phyloP scores from a whole-genome alignment of 2,329 filamentous ascomycete species.

The Trichoderma guizhouense region DNA sequence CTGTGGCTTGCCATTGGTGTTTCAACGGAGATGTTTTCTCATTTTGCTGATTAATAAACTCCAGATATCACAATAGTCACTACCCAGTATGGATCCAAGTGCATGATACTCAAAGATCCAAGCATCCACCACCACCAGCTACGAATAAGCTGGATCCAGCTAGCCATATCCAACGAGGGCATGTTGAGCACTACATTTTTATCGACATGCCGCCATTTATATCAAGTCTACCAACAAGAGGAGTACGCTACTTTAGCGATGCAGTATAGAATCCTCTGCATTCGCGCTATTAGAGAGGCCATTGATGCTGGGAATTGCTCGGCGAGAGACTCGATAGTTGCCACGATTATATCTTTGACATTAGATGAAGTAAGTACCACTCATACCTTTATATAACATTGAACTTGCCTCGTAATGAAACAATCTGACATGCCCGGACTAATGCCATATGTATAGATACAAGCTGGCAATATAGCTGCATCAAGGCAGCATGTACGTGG shows the following conservation, averaged over 20 bases:
- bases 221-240: neutral
- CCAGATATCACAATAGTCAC: neutral
- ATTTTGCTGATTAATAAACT: neutral
- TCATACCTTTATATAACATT: neutral
- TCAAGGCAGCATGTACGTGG: conserved; percentile 1
- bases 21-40: neutral
- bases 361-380: neutral
- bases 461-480: neutral
- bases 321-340: neutral
- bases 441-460: neutral
- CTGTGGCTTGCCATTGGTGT: too few species aligned
- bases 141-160: neutral
- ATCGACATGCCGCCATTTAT: neutral
- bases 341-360: neutral
- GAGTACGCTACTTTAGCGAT: neutral
- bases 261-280: neutral
- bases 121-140: neutral
- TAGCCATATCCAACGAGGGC: neutral
- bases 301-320: neutral
- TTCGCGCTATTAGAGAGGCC: neutral
- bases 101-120: neutral
- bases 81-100: neutral
- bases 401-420: neutral
- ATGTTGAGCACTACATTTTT: neutral
- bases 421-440: neutral